phyloP scores from a whole-genome alignment of 192 early-diverging fungal genomes.

The Coemansia aciculifera region DNA sequence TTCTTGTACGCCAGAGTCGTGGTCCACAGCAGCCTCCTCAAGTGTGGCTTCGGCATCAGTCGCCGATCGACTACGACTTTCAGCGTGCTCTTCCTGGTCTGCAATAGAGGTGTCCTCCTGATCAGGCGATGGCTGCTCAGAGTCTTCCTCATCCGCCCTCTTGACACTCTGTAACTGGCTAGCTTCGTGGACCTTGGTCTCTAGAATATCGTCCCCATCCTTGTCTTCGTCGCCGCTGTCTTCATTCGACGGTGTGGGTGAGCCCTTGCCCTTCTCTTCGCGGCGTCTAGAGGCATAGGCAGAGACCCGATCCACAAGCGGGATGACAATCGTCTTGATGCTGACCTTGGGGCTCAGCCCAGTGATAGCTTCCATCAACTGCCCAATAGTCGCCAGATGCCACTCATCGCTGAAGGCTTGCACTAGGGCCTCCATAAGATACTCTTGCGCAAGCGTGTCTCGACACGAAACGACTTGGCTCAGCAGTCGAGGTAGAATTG shows the following conservation, averaged over 20 bases:
- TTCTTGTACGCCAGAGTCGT: slow-evolving; percentile 1
- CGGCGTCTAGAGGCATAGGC: slow-evolving; percentile 84
- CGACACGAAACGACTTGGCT: slow-evolving; percentile 96
- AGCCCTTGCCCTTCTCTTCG: slow-evolving; percentile 56
- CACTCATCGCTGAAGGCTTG: slow-evolving; percentile 98
- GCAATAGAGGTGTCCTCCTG: neutral
- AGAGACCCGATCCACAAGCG: slow-evolving; percentile 90
- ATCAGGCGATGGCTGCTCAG: neutral
- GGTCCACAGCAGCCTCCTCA: slow-evolving; percentile 20
- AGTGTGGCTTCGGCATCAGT: neutral
- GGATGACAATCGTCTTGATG: slow-evolving; percentile 95
- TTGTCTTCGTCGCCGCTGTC: slow-evolving; percentile 2
- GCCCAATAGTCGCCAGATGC: slow-evolving; percentile 87
- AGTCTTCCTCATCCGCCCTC: neutral
- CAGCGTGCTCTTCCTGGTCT: neutral
- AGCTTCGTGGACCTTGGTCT: slow-evolving; percentile 11
- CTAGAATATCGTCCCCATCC: neutral
- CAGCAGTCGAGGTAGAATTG: slow-evolving; percentile 89
- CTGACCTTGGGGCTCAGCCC: slow-evolving; percentile 91
- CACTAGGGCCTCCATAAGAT: slow-evolving; percentile 99
- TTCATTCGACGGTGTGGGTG: slow-evolving; percentile 19
- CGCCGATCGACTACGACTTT: neutral
- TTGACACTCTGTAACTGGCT: neutral
- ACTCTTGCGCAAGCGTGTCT: slow-evolving; percentile 98
- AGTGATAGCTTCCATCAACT: slow-evolving; percentile 87